Evolutionary conservation across 148 eudicot genomes (phyloP).

Genomic region (Vaccinium vitisidaea): DNA sequence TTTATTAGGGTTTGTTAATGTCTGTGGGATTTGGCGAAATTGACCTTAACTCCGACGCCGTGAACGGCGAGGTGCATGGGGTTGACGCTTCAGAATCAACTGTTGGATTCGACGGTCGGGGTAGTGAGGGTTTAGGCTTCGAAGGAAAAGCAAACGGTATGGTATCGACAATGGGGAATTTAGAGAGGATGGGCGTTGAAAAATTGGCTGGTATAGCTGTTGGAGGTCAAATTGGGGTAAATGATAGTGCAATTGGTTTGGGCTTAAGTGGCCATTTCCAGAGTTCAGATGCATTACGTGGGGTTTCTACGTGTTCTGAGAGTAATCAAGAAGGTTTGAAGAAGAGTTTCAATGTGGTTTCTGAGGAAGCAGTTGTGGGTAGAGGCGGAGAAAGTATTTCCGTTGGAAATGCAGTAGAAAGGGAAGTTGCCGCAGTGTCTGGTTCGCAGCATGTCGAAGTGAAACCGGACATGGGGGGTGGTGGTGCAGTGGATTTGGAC

Average conservation of each 20-base stretch:
- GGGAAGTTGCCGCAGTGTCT: background rate
- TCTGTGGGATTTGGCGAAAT: constrained; percentile 7
- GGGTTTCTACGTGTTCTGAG: too few species aligned
- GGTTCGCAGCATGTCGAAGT: background rate
- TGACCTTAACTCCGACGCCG: constrained; percentile 21
- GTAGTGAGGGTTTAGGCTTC: constrained; percentile 5
- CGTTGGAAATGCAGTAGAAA: background rate
- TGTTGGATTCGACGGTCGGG: background rate
- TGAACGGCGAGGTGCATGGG: constrained; percentile 16
- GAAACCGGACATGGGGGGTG: background rate
- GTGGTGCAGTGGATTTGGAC: background rate
- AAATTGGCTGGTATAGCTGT: background rate
- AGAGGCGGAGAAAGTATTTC: background rate
- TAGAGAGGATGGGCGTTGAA: background rate
- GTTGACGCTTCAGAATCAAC: background rate
- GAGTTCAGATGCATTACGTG: too few species aligned
- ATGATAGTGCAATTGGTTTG: constrained; percentile 10
- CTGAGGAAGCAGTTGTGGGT: background rate
- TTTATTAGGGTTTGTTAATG: constrained; percentile 22
- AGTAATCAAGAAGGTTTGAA: background rate
- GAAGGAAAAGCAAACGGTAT: background rate
- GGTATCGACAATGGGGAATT: background rate
- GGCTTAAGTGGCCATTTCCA: constrained; percentile 1
- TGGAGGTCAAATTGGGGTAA: background rate
- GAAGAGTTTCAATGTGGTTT: background rate